Percentiles rank a stretch among this genome's conserved stretches.
Conservation (phyloP, 106 monocot genomes). For the Xerophyta viscosa region DNA sequence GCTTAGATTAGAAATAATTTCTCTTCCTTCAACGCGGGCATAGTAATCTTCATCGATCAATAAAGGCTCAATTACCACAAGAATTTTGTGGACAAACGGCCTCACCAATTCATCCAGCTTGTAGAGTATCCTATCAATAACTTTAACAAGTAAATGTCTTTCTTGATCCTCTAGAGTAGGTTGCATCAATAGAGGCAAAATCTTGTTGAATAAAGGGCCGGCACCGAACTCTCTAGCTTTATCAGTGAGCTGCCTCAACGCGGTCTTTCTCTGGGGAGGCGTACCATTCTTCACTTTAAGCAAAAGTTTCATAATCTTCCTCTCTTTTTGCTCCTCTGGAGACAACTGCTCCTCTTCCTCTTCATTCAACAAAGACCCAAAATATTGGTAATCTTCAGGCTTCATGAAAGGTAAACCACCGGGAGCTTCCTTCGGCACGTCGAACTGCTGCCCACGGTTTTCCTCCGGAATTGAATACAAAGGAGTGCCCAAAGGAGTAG, state of each 20-base stretch:
- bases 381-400: slow-evolving; percentile 95
- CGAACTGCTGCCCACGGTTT: slow-evolving; percentile 97
- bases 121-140: slow-evolving; percentile 91
- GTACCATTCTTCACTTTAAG: slow-evolving; percentile 98
- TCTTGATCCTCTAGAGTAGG: slow-evolving; percentile 96
- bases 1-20: slow-evolving; percentile 97
- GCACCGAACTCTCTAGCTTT: slow-evolving; percentile 96
- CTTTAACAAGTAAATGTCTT: slow-evolving; percentile 91
- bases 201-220: slow-evolving; percentile 89
- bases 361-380: slow-evolving; percentile 81
- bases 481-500: slow-evolving; percentile 88
- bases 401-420: slow-evolving; percentile 96
- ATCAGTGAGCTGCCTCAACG: slow-evolving; percentile 83
- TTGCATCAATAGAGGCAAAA: slow-evolving; percentile 92
- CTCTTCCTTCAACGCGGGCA: slow-evolving; percentile 95
- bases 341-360: slow-evolving; percentile 87
- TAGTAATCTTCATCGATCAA: slow-evolving; percentile 98
- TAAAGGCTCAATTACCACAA: slow-evolving; percentile 94
- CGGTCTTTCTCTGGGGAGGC: slow-evolving; percentile 92
- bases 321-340: slow-evolving; percentile 94
- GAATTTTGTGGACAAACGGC: slow-evolving; percentile 95
- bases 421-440: slow-evolving; percentile 91
- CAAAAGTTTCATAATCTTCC: slow-evolving; percentile 95
- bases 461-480: slow-evolving; percentile 92
- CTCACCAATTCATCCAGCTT: slow-evolving; percentile 91